These are phyloP conservation scores for Calonectria crousiana DNA, from an alignment of 2,329 filamentous ascomycete genomes.

Conservation along the genomic window DNA sequence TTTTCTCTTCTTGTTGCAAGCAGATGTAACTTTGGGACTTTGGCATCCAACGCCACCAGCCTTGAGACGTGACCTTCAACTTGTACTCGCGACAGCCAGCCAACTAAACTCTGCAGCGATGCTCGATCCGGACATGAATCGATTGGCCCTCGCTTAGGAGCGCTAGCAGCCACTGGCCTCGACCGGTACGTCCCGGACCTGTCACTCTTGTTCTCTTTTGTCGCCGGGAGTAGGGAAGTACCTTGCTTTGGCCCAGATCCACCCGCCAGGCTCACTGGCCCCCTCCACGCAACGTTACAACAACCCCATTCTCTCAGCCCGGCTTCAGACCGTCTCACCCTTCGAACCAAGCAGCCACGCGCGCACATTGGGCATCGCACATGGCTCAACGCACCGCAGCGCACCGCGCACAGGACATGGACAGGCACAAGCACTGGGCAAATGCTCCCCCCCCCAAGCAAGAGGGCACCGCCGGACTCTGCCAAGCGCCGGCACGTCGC, in stretches of 20 bases:
- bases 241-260: constrained; percentile 1
- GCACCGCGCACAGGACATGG: not conserved
- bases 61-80: not conserved
- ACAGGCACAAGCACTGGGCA: not conserved
- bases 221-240: constrained; percentile 2
- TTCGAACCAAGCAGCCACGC: constrained; percentile 10
- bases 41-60: not conserved
- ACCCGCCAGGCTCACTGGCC: constrained; percentile 15
- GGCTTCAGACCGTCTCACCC: constrained; percentile 20
- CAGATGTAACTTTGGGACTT: constrained; percentile 1
- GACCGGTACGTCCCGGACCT: constrained; percentile 10
- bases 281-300: constrained; percentile 31
- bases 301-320: constrained; percentile 19
- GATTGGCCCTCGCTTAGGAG: not conserved
- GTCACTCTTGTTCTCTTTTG: not conserved
- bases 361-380: not conserved
- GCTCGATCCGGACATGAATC: not conserved
- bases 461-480: not conserved
- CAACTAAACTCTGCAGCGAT: not conserved
- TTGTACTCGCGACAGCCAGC: not conserved
- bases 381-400: not conserved
- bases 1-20: not conserved
- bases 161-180: not conserved
- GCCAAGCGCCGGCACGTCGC: not conserved
- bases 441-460: not conserved